A percentile compares a stretch with the other conserved stretches of the same genome.
phyloP scores from a whole-genome alignment of 2,329 filamentous ascomycete genomes.

The Aschersonia sp. region DNA sequence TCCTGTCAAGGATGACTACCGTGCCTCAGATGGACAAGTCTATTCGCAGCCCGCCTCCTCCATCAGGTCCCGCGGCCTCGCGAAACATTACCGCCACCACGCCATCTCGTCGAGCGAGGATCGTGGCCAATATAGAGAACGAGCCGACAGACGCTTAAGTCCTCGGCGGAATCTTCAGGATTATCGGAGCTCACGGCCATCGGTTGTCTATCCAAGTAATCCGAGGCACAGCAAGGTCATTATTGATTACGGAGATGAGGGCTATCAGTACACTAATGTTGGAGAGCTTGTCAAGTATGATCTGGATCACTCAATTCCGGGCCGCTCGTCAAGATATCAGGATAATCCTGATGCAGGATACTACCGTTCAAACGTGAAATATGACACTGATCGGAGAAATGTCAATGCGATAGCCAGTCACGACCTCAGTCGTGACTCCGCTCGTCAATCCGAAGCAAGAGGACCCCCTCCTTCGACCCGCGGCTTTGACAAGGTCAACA shows the following conservation, averaged over 20 bases:
- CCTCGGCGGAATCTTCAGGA: constrained; percentile 23
- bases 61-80: constrained; percentile 33
- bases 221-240: constrained; percentile 27
- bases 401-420: constrained; percentile 31
- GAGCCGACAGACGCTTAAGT: constrained; percentile 27
- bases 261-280: constrained; percentile 50
- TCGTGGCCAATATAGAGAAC: constrained; percentile 32
- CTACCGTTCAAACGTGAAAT: constrained; percentile 39
- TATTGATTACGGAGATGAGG: constrained; percentile 42
- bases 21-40: constrained; percentile 34
- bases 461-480: constrained; percentile 54
- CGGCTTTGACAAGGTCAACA: constrained; percentile 55
- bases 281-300: constrained; percentile 48
- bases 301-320: constrained; percentile 33
- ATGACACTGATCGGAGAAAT: constrained; percentile 28
- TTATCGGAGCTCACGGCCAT: constrained; percentile 32
- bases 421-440: constrained; percentile 25
- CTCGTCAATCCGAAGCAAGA: constrained; percentile 22
- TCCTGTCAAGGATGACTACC: constrained; percentile 36
- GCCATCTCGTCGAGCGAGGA: constrained; percentile 37
- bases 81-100: constrained; percentile 34
- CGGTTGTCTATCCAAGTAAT: constrained; percentile 27
- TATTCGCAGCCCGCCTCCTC: constrained; percentile 46
- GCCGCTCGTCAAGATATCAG: constrained; percentile 24
- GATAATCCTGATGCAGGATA: constrained; percentile 43